A percentile compares a stretch with the other conserved stretches of the same genome.
phyloP scores from a whole-genome alignment of 257 asterid genomes.

The Oldenlandia corymbosa region DNA sequence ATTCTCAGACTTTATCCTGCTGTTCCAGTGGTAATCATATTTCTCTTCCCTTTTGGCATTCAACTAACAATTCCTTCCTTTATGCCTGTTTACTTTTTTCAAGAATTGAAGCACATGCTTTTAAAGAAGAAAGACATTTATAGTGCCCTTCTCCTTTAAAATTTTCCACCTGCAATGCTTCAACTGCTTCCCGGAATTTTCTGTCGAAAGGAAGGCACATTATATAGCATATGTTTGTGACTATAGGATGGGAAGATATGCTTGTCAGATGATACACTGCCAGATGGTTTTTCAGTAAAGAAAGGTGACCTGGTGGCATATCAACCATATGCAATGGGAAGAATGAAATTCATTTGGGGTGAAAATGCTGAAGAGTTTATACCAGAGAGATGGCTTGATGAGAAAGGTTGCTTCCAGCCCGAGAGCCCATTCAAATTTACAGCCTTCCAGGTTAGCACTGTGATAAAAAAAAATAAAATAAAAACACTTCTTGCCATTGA shows the following conservation, averaged over 20 bases:
- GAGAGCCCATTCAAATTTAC: constrained; percentile 54
- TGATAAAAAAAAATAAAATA: not conserved
- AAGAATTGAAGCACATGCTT: no score
- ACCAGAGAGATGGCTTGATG: constrained; percentile 60
- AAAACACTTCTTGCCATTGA: not conserved
- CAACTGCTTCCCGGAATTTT: no score
- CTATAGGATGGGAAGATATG: constrained; percentile 46
- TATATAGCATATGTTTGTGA: not conserved
- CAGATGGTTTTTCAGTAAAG: constrained; percentile 45
- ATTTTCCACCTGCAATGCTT: no score
- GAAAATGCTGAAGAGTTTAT: constrained; percentile 46
- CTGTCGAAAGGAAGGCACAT: not conserved
- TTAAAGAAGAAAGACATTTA: no score
- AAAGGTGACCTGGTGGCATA: constrained; percentile 53
- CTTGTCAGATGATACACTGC: constrained; percentile 44
- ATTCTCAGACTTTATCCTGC: constrained; percentile 55
- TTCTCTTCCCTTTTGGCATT: no score
- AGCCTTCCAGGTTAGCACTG: constrained; percentile 42
- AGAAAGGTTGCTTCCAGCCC: constrained; percentile 34
- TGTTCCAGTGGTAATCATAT: constrained; percentile 40
- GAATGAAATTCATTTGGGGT: constrained; percentile 57
- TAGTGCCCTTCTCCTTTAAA: no score
- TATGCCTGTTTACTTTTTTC: no score
- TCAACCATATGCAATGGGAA: constrained; percentile 64
- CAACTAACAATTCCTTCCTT: no score